Conservation (phyloP, 257 asterid species). For the Solanum medicagineum region DNA sequence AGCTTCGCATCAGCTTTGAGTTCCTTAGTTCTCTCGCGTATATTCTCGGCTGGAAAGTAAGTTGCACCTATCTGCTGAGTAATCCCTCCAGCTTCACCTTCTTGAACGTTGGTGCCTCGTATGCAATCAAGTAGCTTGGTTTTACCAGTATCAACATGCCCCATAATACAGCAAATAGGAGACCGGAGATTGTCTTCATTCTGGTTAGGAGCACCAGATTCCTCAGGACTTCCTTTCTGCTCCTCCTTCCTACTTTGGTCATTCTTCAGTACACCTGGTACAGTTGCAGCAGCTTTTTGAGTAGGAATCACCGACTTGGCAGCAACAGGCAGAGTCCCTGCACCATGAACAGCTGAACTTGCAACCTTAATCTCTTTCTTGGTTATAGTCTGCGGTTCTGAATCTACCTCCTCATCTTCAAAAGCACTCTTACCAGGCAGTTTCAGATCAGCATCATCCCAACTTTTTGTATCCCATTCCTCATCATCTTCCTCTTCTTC, state of each 20-base stretch:
- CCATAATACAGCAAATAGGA: conserved; percentile 99
- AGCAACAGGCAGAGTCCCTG: not conserved
- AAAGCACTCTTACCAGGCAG: conserved; percentile 76
- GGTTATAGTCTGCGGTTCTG: conserved; percentile 46
- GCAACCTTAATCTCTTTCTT: conserved; percentile 29
- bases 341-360: not conserved
- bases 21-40: conserved; percentile 93
- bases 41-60: conserved; percentile 92
- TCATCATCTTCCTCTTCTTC: conserved; percentile 27
- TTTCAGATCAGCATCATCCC: conserved; percentile 88
- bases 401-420: conserved; percentile 78
- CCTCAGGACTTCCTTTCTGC: not conserved
- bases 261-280: conserved; percentile 12
- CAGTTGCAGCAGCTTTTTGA: conserved; percentile 11
- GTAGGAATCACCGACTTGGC: conserved; percentile 15
- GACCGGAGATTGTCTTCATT: conserved; percentile 60
- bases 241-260: conserved; percentile 15
- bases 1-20: conserved; percentile 96
- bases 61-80: conserved; percentile 99
- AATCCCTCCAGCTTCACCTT: conserved; percentile 99
- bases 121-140: conserved; percentile 95
- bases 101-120: conserved; percentile 98
- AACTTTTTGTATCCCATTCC: conserved; percentile 98
- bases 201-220: conserved; percentile 16
- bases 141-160: conserved; percentile 98